Percentiles rank a stretch among this genome's conserved stretches.
These are phyloP conservation scores for Ramularia endophylla DNA, from an alignment of 2,329 filamentous ascomycete genomes.

Conservation along the genomic window DNA sequence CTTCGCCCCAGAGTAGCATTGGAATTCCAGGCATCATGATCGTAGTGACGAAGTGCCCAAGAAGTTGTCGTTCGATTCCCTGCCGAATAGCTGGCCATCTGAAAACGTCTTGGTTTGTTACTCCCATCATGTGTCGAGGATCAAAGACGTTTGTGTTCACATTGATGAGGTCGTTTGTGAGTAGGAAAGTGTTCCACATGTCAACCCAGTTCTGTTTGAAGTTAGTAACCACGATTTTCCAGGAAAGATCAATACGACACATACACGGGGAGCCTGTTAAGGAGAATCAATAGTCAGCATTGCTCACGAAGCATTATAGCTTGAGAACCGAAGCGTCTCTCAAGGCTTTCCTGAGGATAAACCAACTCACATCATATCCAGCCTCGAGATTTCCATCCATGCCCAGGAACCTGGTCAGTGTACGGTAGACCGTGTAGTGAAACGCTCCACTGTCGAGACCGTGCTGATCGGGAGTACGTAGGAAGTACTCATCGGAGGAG, in stretches of 20 bases:
- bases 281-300: no score
- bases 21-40: conserved; percentile 55
- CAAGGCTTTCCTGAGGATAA: no score
- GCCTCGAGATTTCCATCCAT: conserved; percentile 51
- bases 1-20: conserved; percentile 55
- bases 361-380: conserved; percentile 39
- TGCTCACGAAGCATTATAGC: no score
- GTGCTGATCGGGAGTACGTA: conserved; percentile 46
- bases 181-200: conserved; percentile 51
- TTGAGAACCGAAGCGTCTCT: no score
- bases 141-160: conserved; percentile 54
- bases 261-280: no score
- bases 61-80: conserved; percentile 49
- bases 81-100: conserved; percentile 55
- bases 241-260: no score
- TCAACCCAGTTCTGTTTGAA: conserved; percentile 46
- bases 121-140: conserved; percentile 57
- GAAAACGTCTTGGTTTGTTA: conserved; percentile 60
- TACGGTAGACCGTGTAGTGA: conserved; percentile 56
- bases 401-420: conserved; percentile 53
- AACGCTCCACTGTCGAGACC: conserved; percentile 56
- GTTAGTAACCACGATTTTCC: no score
- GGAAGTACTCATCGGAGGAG: conserved; percentile 43
- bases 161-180: conserved; percentile 55
- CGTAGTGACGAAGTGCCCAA: conserved; percentile 53